phyloP scores from a whole-genome alignment of 176 grass and related monocot species.

The Bromus sterilis region DNA sequence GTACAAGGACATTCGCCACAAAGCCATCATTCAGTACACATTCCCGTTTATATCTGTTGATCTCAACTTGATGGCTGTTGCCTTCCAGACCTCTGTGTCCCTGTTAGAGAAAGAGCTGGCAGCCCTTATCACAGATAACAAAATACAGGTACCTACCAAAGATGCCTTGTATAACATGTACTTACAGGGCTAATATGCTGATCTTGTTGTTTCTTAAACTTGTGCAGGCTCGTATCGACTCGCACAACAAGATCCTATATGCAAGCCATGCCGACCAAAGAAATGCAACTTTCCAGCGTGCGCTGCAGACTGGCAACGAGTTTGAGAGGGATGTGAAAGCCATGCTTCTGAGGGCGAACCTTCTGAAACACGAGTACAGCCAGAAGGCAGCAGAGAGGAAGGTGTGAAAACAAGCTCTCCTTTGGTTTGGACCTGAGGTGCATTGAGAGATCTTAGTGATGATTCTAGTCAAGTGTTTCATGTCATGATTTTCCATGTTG shows the following conservation, averaged over 20 bases:
- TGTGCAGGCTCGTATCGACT: conserved; percentile 85
- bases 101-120: conserved; percentile 79
- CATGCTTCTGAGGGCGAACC: conserved; percentile 82
- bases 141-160: conserved; percentile 28
- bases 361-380: conserved; percentile 76
- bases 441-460: background rate
- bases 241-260: conserved; percentile 70
- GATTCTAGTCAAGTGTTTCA: background rate
- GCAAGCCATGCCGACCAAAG: conserved; percentile 52
- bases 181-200: background rate
- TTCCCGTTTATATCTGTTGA: conserved; percentile 96
- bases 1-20: conserved; percentile 75
- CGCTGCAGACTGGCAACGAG: conserved; percentile 58
- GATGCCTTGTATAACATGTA: background rate
- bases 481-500: background rate
- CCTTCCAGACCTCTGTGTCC: conserved; percentile 54
- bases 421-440: background rate
- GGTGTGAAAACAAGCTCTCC: background rate
- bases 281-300: conserved; percentile 66
- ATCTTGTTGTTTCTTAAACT: background rate
- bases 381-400: conserved; percentile 34
- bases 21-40: conserved; percentile 89
- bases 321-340: conserved; percentile 78
- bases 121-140: conserved; percentile 64
- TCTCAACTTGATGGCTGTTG: conserved; percentile 77